Base-by-base conservation (phyloP, 1,284 basidiomycete species). In the Cystobasidium sp. region DNA sequence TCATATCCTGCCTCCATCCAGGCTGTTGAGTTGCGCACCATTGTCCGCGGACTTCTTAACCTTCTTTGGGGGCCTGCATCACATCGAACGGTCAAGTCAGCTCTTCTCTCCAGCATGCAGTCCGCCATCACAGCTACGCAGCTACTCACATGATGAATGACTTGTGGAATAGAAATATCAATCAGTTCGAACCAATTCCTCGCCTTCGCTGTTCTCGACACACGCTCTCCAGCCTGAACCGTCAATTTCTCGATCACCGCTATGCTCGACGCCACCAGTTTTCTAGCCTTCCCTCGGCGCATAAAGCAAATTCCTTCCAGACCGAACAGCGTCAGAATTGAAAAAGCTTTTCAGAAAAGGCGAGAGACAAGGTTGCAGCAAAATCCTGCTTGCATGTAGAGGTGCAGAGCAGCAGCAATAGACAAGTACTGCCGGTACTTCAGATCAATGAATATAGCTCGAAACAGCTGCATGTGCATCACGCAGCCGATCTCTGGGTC, bases 61-160 rank as follows among this genome's bases (percentile, higher is more conserved):
- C 61, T 71, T 71, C 69, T 71, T 71, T 24, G 69, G 69, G 47
- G 69, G 56, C 69, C 69, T 71, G 59, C 41, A 64, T 31, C 10
- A n/a, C 6, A 24, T 10, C 18, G 14, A 31, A 58, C 12, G 22
- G 20, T 10, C 44, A 22, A 44, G 7, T 8, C 9, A 37, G 12
- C 39, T 4, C 18, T 16, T 39, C 61, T 24, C 59, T 9, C 6
- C 61, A 63, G 61, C 61, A 62, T 47, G 20, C 37, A n/a, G n/a
- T 12, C 14, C 43, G 39, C 39, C 52, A 59, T 31, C 56, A 59
- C 46, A n/a, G n/a, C 31, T 31, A 31, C 31, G 5, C 12, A 7
- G 9, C n/a, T 39, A 63, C 61, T 63, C 44, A 63, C 61, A 63
- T 63, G 61, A 49, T 63, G 61, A 39, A 63, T 12, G 39, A 47